Percentiles rank a stretch among this genome's conserved stretches.
Evolutionary conservation across 257 asterid species (phyloP).

Genomic region (Coffea canephora): DNA sequence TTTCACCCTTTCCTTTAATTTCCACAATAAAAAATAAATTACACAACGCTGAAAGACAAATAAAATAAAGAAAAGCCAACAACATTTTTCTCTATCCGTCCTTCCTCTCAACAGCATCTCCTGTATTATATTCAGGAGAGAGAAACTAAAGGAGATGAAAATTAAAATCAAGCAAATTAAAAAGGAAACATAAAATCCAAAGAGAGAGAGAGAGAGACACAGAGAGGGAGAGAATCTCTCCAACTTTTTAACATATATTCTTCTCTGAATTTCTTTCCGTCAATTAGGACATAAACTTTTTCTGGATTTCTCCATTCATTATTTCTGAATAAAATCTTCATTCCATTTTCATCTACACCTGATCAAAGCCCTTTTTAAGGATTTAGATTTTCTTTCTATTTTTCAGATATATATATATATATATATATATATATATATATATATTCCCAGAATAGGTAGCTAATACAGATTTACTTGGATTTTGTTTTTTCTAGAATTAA

Average conservation of each 20-base stretch:
- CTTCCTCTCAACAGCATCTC: conserved; percentile 19
- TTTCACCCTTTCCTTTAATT: conserved; percentile 14
- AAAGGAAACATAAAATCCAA: background rate
- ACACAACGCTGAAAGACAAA: background rate
- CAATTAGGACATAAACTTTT: conserved; percentile 31
- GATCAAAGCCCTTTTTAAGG: conserved; percentile 10
- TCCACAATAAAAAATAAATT: background rate
- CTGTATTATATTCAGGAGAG: background rate
- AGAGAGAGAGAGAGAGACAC: conserved; percentile 20
- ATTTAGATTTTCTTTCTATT: conserved; percentile 3
- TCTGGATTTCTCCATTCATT: conserved; percentile 42
- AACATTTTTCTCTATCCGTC: conserved; percentile 2
- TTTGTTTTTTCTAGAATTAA: background rate
- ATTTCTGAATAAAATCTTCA: conserved; percentile 13
- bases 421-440: too few species aligned
- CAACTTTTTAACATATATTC: conserved; percentile 45
- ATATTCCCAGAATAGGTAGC: background rate
- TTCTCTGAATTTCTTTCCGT: conserved; percentile 39
- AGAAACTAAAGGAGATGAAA: background rate
- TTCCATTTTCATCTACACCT: conserved; percentile 7
- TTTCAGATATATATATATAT: background rate
- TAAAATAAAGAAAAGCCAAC: background rate
- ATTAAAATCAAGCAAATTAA: too few species aligned
- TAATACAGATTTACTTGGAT: background rate
- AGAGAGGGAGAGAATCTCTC: conserved; percentile 34